Percentiles rank a stretch among this genome's conserved stretches.
These are phyloP conservation scores for Trametes villosa DNA, from an alignment of 768 basidiomycete species.

Conservation along the genomic window DNA sequence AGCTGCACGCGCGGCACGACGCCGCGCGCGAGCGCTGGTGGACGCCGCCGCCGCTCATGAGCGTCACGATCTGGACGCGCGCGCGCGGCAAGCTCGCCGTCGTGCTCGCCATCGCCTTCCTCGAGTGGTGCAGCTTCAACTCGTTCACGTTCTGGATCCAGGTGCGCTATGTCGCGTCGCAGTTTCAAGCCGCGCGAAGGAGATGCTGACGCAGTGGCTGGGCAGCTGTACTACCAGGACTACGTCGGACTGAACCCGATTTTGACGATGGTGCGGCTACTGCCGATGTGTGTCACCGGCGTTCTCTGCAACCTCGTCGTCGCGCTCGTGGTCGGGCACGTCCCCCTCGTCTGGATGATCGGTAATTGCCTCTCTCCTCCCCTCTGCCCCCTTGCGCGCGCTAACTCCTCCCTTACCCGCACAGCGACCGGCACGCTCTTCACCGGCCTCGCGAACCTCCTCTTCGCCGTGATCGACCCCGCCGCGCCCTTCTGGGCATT, in stretches of 20 bases:
- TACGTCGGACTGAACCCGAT: slow-evolving; percentile 60
- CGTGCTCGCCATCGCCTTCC: slow-evolving; percentile 64
- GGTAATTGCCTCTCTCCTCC: slow-evolving; percentile 43
- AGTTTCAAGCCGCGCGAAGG: background rate
- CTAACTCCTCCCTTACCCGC: slow-evolving; percentile 5
- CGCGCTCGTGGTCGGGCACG: slow-evolving; percentile 56
- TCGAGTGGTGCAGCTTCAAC: slow-evolving; percentile 63
- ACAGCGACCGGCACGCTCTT: slow-evolving; percentile 58
- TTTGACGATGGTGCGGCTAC: slow-evolving; percentile 62
- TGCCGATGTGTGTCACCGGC: slow-evolving; percentile 76
- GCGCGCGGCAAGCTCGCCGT: slow-evolving; percentile 64
- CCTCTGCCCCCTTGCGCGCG: background rate
- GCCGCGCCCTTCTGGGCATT: slow-evolving; percentile 70
- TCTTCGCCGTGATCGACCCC: slow-evolving; percentile 71
- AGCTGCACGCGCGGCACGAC: slow-evolving; percentile 23
- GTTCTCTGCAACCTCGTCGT: slow-evolving; percentile 66
- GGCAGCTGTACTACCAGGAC: slow-evolving; percentile 74
- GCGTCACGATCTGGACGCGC: slow-evolving; percentile 63
- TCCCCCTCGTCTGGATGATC: slow-evolving; percentile 60
- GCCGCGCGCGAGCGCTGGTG: slow-evolving; percentile 22
- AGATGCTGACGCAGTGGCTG: background rate
- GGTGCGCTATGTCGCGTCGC: slow-evolving; percentile 29
- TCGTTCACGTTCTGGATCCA: slow-evolving; percentile 58
- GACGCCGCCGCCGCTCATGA: slow-evolving; percentile 68
- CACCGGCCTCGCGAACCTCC: slow-evolving; percentile 59